Base-by-base conservation (phyloP, 163 green algal genomes). In the Volvox carteri region DNA sequence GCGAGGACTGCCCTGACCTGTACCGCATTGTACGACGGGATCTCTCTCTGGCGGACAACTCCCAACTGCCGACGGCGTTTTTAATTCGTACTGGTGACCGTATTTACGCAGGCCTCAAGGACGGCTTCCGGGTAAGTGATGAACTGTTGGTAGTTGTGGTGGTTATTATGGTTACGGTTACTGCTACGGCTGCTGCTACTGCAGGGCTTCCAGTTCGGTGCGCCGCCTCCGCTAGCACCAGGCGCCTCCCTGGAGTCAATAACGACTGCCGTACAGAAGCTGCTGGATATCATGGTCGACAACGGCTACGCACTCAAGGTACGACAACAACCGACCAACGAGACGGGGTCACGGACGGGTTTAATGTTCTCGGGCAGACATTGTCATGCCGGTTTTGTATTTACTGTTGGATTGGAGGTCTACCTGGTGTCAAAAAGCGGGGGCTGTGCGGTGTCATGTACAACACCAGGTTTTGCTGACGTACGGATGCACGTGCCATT, bases 231-330 rank as follows among this genome's bases (percentile, higher is more conserved):
- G 0, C 37, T 86, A 6, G 70, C 60, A 3, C 16, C 78, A 41
- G 84, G 85, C 1, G 90, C 93, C 5, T 68, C 58, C 46, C n/a
- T 92, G 11, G 46, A 78, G 1, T 39, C 94, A 58, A 39, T 97
- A 3, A 78, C 88, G 39, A 67, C 60, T 21, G n/a, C 28, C 28
- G 65, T 77, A 35, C 75, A 93, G 83, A n/a, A 62, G 37, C 54
- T 97, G 25, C 87, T 96, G 25, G 83, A 91, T 72, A 88, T 97
- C 54, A 96, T 97, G 87, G 86, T 92, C 5, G 81, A 86, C 30
- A 90, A 91, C 7, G 96, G 96, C 1, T 97, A 94, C 87, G 91
- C 93, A 1, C 90, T 94, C 33, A 90, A 79, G 81, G 73, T 90
- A 65, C 5, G 54, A 23, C 54, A 65, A 8, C 5, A 11, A 65